Evolutionary conservation across 2,329 filamentous ascomycete genomes (phyloP), one percentile per base, ranked within the genome.

Genomic region (Colletotrichum simmondsii): DNA sequence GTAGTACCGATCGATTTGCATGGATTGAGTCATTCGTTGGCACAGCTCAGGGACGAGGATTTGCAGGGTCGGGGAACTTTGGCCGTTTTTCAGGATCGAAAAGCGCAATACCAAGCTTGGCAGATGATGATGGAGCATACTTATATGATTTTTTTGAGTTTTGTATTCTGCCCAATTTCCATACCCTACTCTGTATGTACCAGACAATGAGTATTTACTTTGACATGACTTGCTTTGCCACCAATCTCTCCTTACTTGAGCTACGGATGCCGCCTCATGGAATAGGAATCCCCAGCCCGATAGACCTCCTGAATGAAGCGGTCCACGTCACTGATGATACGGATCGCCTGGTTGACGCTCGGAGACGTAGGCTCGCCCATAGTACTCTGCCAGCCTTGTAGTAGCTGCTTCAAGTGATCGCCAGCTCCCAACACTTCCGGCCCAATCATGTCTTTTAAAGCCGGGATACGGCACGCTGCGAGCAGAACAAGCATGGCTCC

Each of bases 401-500:
- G 80, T 1, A 86, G 69, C 42, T 78, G 77, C 14, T 80, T 78
- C 0, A 88, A 79, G 75, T 87, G 85, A 2, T 79, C 76, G 0
- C 86, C 86, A 0, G 85, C 82, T 1, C 78, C 76, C 0, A 83
- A 77, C 0, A 85, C 80, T 7, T 86, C 81, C 0, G 80, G 77
- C 0, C 80, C 79, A 4, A 87, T 82, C 12, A 86, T 79, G 8
- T 77, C 77, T 19, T 81, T 80, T 0, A 87, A 74, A 0, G 79
- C 76, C 0, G 81, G 81, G 0, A 86, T 80, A 4, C 83, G 81
- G 8, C 82, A 85, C 0, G 85, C 85, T 0, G 86, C 86, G 0
- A 88, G 80, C 0, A 87, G 78, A 1, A 88, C 83, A 3, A 87
- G 81, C 85, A 87, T 88, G 3, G 85, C 85, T 0, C 84, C 84